Evolutionary conservation across 352 stramenopile genomes (phyloP).

Genomic region (Pythium biforme): DNA sequence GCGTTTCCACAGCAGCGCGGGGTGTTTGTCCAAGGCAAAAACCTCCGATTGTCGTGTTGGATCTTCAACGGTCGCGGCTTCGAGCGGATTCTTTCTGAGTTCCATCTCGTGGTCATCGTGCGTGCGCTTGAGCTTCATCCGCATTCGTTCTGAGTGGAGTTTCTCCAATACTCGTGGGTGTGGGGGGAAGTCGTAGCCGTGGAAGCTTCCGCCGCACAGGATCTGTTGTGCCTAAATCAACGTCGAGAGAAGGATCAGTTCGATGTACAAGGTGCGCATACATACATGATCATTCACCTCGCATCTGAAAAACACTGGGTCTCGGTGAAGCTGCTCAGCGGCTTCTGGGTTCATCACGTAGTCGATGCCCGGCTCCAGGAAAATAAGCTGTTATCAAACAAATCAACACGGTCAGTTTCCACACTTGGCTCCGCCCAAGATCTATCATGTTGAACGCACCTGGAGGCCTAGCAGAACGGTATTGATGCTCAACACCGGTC

Average conservation of each 20-base stretch:
- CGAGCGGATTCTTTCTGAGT: constrained; percentile 3
- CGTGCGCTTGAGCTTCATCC: constrained; percentile 51
- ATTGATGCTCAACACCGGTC: constrained; percentile 84
- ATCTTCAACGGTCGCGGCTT: constrained; percentile 19
- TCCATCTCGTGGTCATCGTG: constrained; percentile 33
- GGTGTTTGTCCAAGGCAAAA: constrained; percentile 41
- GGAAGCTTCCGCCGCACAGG: constrained; percentile 56
- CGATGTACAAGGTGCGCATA: background rate
- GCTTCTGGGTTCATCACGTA: constrained; percentile 59
- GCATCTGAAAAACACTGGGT: constrained; percentile 46
- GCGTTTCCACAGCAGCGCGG: constrained; percentile 53
- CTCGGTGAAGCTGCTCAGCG: constrained; percentile 51
- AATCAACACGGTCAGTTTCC: background rate
- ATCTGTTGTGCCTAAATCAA: constrained; percentile 51
- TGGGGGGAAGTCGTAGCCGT: constrained; percentile 58
- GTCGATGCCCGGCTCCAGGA: constrained; percentile 71
- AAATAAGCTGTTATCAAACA: constrained; percentile 55
- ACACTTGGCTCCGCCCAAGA: background rate
- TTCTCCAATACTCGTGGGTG: constrained; percentile 64
- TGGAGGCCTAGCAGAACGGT: constrained; percentile 81
- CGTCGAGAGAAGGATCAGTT: background rate
- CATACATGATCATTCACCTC: constrained; percentile 27
- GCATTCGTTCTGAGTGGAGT: constrained; percentile 36
- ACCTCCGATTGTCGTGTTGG: constrained; percentile 13
- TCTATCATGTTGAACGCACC: constrained; percentile 28